Conservation (phyloP, 345 rosid species). For the Eucalyptus pumila region DNA sequence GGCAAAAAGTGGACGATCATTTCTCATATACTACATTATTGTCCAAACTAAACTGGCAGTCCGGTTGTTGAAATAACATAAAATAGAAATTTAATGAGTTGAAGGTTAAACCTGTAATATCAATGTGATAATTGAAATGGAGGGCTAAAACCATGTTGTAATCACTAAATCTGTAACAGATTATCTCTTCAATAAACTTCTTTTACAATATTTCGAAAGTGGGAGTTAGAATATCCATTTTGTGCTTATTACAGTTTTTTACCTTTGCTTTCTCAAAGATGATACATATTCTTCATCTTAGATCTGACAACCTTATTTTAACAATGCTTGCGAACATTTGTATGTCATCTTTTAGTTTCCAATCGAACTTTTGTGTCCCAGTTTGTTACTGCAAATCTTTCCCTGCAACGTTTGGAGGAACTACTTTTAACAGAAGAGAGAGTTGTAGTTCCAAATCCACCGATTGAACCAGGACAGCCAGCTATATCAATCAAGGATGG, state of each 20-base stretch:
- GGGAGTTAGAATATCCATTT: background rate
- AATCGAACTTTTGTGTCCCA: slow-evolving; percentile 8
- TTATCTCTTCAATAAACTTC: background rate
- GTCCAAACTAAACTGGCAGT: background rate
- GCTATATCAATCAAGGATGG: slow-evolving; percentile 79
- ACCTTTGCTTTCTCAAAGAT: background rate
- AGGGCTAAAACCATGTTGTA: background rate
- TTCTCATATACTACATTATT: background rate
- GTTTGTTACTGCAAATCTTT: slow-evolving; percentile 87
- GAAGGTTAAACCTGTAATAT: background rate
- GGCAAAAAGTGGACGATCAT: background rate
- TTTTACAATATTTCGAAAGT: background rate
- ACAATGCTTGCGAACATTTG: background rate
- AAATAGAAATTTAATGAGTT: background rate
- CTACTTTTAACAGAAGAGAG: slow-evolving; percentile 85
- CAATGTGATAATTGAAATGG: background rate
- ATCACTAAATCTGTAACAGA: background rate
- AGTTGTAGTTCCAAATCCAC: slow-evolving; percentile 59
- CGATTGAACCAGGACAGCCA: slow-evolving; percentile 59
- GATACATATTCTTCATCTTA: background rate
- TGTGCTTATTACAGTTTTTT: background rate
- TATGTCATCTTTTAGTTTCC: background rate
- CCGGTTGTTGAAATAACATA: background rate
- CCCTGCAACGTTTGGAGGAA: slow-evolving; percentile 83
- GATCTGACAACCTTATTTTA: background rate